Conservation (phyloP, 345 rosid species). For the Corchorus capsularis region DNA sequence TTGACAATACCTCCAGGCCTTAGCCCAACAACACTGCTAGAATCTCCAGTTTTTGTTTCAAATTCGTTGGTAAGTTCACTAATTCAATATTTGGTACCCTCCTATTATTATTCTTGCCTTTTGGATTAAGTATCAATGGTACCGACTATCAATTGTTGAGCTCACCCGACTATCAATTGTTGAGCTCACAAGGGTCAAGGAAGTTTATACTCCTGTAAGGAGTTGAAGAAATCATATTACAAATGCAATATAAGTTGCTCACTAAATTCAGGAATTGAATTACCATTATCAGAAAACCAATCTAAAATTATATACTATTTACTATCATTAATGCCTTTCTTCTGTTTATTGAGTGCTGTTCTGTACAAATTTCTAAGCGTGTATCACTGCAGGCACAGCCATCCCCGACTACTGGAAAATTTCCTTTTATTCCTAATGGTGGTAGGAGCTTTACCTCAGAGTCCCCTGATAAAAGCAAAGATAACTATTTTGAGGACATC, state of each 20-base stretch:
- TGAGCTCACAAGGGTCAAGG: background rate
- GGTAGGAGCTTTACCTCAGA: slow-evolving; percentile 39
- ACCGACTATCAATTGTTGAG: background rate
- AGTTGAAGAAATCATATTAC: background rate
- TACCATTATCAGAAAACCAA: background rate
- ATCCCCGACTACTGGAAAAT: slow-evolving; percentile 91
- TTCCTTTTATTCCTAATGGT: slow-evolving; percentile 58
- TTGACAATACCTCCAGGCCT: slow-evolving; percentile 85
- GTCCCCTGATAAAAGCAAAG: slow-evolving; percentile 53
- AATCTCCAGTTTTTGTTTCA: slow-evolving; percentile 82
- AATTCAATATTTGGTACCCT: background rate
- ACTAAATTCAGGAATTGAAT: background rate
- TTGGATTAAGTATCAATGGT: background rate
- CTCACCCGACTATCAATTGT: background rate
- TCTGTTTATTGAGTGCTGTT: slow-evolving; percentile 7
- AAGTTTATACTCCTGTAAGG: background rate
- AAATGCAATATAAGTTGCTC: background rate
- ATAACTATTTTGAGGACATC: slow-evolving; percentile 56
- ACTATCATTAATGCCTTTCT: background rate
- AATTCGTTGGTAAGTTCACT: slow-evolving; percentile 61
- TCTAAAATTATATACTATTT: too few species aligned
- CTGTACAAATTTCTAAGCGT: slow-evolving; percentile 16
- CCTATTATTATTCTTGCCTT: background rate
- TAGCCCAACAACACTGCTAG: slow-evolving; percentile 88
- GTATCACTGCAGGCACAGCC: slow-evolving; percentile 69